Percentiles rank a stretch among this genome's conserved stretches.
phyloP scores from a whole-genome alignment of 192 early-diverging fungal species.

The Coemansia sp. region DNA sequence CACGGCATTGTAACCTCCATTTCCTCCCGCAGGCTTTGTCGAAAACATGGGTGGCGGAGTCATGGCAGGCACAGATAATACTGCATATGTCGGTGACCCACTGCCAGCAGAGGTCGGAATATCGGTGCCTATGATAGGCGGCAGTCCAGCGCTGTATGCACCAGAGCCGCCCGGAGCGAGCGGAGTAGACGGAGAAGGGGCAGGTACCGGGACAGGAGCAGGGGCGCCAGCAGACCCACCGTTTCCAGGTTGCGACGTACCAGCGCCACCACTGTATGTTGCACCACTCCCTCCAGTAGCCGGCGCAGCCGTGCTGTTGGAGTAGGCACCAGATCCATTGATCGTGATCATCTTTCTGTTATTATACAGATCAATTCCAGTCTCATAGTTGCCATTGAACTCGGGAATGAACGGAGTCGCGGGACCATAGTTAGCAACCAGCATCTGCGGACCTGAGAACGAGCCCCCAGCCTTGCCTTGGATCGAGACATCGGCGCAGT shows the following conservation, averaged over 20 bases:
- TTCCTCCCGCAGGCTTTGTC: too few species aligned
- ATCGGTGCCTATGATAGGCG: not conserved
- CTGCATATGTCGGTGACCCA: not conserved
- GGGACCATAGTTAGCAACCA: slow-evolving; percentile 57
- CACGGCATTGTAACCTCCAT: not conserved
- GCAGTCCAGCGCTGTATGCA: not conserved
- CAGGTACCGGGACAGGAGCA: not conserved
- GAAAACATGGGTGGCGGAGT: too few species aligned
- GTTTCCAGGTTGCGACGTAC: too few species aligned
- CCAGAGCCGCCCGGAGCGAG: too few species aligned
- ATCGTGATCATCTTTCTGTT: slow-evolving; percentile 45
- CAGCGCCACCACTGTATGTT: not conserved
- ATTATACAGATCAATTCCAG: slow-evolving; percentile 49
- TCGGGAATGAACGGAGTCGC: slow-evolving; percentile 54
- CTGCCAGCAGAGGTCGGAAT: not conserved
- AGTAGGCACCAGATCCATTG: slow-evolving; percentile 31
- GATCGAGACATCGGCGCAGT: slow-evolving; percentile 62
- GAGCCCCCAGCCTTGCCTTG: slow-evolving; percentile 19
- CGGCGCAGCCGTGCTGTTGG: not conserved
- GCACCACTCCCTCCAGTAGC: not conserved
- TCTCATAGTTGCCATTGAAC: slow-evolving; percentile 49
- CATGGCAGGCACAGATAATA: not conserved
- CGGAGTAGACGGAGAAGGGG: not conserved
- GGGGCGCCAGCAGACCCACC: not conserved
- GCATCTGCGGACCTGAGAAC: slow-evolving; percentile 45